These are phyloP conservation scores for Paxillus ammoniavirescens DNA, from an alignment of 768 basidiomycete genomes.

Conservation along the genomic window DNA sequence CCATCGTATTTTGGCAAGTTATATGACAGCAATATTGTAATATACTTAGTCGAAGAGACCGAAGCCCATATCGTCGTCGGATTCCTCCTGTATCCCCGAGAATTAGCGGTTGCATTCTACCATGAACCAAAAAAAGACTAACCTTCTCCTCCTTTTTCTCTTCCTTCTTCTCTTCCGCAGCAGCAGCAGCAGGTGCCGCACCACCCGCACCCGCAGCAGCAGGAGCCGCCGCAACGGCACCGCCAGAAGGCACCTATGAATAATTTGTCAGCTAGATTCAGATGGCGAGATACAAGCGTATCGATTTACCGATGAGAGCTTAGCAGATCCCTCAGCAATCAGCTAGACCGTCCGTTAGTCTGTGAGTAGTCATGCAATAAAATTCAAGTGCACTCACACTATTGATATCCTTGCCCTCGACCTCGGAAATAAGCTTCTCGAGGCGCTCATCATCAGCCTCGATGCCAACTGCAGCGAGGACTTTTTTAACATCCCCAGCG, in stretches of 20 bases:
- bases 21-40: conserved; percentile 5
- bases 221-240: conserved; percentile 62
- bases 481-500: conserved; percentile 82
- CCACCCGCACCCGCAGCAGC: conserved; percentile 48
- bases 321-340: conserved; percentile 89
- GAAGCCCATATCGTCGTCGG: conserved; percentile 99
- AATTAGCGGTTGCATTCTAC: conserved; percentile 1
- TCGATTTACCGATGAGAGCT: conserved; percentile 85
- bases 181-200: conserved; percentile 48
- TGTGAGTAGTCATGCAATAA: background rate
- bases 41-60: conserved; percentile 87
- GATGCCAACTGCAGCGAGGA: conserved; percentile 83
- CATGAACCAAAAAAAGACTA: conserved; percentile 18
- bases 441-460: conserved; percentile 84
- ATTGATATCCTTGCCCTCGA: conserved; percentile 87
- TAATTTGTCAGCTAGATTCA: conserved; percentile 5
- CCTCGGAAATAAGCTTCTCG: conserved; percentile 81
- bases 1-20: background rate
- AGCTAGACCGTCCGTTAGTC: conserved; percentile 44
- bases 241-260: conserved; percentile 87
- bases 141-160: conserved; percentile 93
- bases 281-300: background rate
- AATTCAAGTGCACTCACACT: conserved; percentile 45
- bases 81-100: conserved; percentile 64
- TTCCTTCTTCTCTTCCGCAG: conserved; percentile 68